Percentiles rank a stretch among this genome's conserved stretches.
These are phyloP conservation scores for Annulohypoxylon bovei DNA, from an alignment of 495 filamentous ascomycete genomes.

Conservation along the genomic window DNA sequence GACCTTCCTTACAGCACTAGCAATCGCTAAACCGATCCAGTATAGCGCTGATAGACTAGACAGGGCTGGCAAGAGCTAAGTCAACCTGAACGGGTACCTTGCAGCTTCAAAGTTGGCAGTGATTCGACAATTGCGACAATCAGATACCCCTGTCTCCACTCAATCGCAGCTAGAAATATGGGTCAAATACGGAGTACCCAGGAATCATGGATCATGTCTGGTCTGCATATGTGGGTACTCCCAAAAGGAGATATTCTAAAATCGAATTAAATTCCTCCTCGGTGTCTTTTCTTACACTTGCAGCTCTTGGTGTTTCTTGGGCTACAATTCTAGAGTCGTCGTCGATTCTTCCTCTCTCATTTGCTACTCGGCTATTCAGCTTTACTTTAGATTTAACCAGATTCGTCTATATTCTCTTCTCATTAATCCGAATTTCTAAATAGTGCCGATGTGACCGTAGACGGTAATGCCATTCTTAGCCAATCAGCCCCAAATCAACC, in stretches of 20 bases:
- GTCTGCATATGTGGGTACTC: conserved; percentile 1
- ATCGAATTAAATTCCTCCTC: conserved; percentile 25
- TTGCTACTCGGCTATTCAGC: conserved; percentile 13
- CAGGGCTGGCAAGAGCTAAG: conserved; percentile 11
- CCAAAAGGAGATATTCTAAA: conserved; percentile 16
- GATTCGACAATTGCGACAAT: conserved; percentile 39
- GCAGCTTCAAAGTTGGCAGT: conserved; percentile 31
- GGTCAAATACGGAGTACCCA: conserved; percentile 33
- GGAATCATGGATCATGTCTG: conserved; percentile 9
- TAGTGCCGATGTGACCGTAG: conserved; percentile 32
- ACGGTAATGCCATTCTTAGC: conserved; percentile 32
- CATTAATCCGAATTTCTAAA: conserved; percentile 22
- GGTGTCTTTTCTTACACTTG: conserved; percentile 11
- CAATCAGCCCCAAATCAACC: conserved; percentile 30
- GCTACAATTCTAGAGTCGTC: neutral
- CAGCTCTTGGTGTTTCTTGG: neutral
- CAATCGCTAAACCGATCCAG: conserved; percentile 29
- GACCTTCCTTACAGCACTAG: conserved; percentile 32
- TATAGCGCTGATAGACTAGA: conserved; percentile 17
- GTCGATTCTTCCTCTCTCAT: conserved; percentile 11
- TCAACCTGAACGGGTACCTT: conserved; percentile 47
- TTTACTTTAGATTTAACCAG: conserved; percentile 38
- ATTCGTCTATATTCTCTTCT: conserved; percentile 24
- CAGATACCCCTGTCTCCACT: conserved; percentile 36
- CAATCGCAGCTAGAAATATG: conserved; percentile 27